Base-by-base conservation (phyloP, 768 basidiomycete species). In the Mycena epipterygia region DNA sequence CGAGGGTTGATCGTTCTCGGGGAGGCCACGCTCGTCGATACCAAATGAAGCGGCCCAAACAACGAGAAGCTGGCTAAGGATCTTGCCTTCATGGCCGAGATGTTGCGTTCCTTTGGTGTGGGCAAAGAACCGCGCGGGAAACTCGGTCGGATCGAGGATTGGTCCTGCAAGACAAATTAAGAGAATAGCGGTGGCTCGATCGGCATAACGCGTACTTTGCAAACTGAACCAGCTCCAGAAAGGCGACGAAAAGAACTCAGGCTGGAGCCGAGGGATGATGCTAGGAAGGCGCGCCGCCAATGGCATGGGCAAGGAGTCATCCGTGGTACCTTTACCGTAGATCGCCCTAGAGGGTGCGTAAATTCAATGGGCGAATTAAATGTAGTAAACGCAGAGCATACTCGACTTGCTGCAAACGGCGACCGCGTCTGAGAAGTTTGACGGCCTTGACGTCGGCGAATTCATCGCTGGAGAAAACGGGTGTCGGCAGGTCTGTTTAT, bases 21-120 rank as follows among this genome's bases (percentile, higher is more conserved):
- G 89, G 19, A 87, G 76, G 41, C 95, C 96, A 48, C 84, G 86
- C 74, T 95, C 94, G 78, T 97, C 89, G 52, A 97, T 83, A 44
- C 96, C 97, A 78, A 95, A 96, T 42, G 94, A 95, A 5, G 91
- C 89, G 0, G 95, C 96, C 95, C 95, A 98, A 25, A 93, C 89
- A 49, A 94, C 94, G 25, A 97, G 85, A 33, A 94, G 81, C 86
- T 94, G 92, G 23, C 91, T 87, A 44, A 98, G 86, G 64, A 97
- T 87, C 46, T 89, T 88, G 16, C 92, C 95, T 73, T 94, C 91
- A 55, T 88, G 84, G n/a, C 89, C 87, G 14, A 97, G 87, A 19
- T 87, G 80, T 21, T 88, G 85, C 5, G 86, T 82, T 0, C 91
- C 91, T 67, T 93, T 89, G 64, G 80, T 78, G 76, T 92, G 93